phyloP scores from a whole-genome alignment of 352 stramenopile species.

The Blastocystis sp. region DNA sequence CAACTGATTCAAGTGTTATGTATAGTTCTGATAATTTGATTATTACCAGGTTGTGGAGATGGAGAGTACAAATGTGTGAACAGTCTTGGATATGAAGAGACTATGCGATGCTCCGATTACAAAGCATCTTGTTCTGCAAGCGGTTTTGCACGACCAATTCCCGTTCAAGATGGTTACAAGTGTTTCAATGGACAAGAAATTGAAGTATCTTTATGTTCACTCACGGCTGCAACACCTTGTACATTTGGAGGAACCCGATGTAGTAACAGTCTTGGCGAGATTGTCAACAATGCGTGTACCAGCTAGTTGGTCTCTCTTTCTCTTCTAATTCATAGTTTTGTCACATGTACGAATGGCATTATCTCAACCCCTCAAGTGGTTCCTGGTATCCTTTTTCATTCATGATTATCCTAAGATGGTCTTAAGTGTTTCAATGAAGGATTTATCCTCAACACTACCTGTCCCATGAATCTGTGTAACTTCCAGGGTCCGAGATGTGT shows the following conservation, averaged over 20 bases:
- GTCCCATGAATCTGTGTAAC: constrained; percentile 1
- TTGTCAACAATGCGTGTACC: constrained; percentile 28
- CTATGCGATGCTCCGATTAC: constrained; percentile 49
- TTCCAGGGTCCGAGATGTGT: constrained; percentile 34
- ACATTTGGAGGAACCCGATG: constrained; percentile 27
- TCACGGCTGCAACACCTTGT: constrained; percentile 21
- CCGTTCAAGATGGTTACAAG: constrained; percentile 33
- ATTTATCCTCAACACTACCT: background rate
- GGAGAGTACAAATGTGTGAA: constrained; percentile 31
- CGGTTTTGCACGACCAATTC: constrained; percentile 8
- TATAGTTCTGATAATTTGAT: background rate
- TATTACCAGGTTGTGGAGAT: background rate
- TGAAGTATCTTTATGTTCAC: constrained; percentile 27
- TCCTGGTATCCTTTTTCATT: background rate
- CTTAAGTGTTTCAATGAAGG: constrained; percentile 29
- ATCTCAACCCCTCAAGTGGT: background rate
- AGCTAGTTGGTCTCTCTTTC: background rate
- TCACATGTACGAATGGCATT: background rate
- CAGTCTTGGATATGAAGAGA: constrained; percentile 54
- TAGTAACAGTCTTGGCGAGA: constrained; percentile 48
- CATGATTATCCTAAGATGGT: background rate
- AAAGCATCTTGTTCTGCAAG: background rate
- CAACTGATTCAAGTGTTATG: background rate
- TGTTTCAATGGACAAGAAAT: constrained; percentile 50
- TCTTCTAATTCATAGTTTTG: background rate